phyloP scores from a whole-genome alignment of 768 basidiomycete species.

The Leucogyrophana mollusca region DNA sequence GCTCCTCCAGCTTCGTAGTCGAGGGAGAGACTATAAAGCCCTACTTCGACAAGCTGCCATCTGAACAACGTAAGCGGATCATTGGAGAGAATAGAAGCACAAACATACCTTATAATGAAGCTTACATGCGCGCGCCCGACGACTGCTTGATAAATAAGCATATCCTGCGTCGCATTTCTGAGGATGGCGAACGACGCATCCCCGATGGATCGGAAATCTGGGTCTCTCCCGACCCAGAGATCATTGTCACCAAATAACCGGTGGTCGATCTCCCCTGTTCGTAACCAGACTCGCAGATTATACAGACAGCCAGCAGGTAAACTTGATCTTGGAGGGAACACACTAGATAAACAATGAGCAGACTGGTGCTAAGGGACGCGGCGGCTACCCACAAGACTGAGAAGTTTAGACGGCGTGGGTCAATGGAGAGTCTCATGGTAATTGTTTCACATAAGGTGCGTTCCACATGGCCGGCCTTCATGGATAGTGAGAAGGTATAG shows the following conservation, averaged over 20 bases:
- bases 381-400: slow-evolving; percentile 55
- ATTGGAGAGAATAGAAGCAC: not conserved
- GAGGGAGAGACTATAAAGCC: slow-evolving; percentile 52
- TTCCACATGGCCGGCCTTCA: slow-evolving; percentile 56
- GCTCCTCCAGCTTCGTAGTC: slow-evolving; percentile 68
- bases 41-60: slow-evolving; percentile 46
- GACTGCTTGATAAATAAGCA: slow-evolving; percentile 52
- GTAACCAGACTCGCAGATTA: slow-evolving; percentile 65
- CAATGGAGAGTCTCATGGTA: slow-evolving; percentile 44
- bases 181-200: slow-evolving; percentile 57
- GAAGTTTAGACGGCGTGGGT: slow-evolving; percentile 57
- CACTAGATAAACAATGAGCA: slow-evolving; percentile 29
- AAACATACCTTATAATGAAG: slow-evolving; percentile 50
- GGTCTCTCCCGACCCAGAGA: slow-evolving; percentile 65
- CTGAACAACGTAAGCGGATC: slow-evolving; percentile 27
- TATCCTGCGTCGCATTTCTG: slow-evolving; percentile 39
- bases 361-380: not conserved
- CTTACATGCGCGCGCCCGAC: slow-evolving; percentile 58
- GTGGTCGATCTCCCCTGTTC: slow-evolving; percentile 56
- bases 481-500: slow-evolving; percentile 53
- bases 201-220: slow-evolving; percentile 56
- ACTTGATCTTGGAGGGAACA: slow-evolving; percentile 58
- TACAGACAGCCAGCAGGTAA: slow-evolving; percentile 54
- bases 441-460: slow-evolving; percentile 49
- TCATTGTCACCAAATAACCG: slow-evolving; percentile 64